phyloP scores from a whole-genome alignment of 2,329 filamentous ascomycete species.

The Aureobasidium sp. region DNA sequence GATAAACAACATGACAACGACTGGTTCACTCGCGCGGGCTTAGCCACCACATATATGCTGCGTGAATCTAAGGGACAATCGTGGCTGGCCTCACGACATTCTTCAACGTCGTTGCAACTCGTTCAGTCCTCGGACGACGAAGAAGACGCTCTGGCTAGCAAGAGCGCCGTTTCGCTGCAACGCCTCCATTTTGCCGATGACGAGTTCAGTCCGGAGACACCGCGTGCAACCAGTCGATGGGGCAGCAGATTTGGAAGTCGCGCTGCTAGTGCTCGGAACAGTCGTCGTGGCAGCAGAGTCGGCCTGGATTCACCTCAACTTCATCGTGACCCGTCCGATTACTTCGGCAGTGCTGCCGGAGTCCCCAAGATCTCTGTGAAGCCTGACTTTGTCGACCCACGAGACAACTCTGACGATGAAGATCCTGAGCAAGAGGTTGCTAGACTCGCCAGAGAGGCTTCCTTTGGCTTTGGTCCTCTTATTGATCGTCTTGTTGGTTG shows the following conservation, averaged over 20 bases:
- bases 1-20: constrained; percentile 36
- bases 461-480: constrained; percentile 41
- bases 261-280: constrained; percentile 12
- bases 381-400: constrained; percentile 30
- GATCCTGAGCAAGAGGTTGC: constrained; percentile 22
- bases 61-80: constrained; percentile 56
- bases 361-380: neutral
- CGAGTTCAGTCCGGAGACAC: constrained; percentile 20
- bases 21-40: constrained; percentile 54
- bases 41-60: constrained; percentile 49
- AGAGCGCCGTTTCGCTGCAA: neutral
- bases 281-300: constrained; percentile 11
- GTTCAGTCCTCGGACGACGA: constrained; percentile 12
- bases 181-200: constrained; percentile 27
- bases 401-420: constrained; percentile 24
- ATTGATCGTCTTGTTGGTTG: constrained; percentile 53
- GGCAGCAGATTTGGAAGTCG: constrained; percentile 18
- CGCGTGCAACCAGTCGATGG: constrained; percentile 15
- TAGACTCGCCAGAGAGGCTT: constrained; percentile 23
- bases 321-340: neutral
- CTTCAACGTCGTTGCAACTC: constrained; percentile 45
- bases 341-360: neutral
- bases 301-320: neutral
- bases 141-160: neutral
- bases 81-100: constrained; percentile 52